Conservation (phyloP, 129 eudicot species). For the Flaveria sonorensis region DNA sequence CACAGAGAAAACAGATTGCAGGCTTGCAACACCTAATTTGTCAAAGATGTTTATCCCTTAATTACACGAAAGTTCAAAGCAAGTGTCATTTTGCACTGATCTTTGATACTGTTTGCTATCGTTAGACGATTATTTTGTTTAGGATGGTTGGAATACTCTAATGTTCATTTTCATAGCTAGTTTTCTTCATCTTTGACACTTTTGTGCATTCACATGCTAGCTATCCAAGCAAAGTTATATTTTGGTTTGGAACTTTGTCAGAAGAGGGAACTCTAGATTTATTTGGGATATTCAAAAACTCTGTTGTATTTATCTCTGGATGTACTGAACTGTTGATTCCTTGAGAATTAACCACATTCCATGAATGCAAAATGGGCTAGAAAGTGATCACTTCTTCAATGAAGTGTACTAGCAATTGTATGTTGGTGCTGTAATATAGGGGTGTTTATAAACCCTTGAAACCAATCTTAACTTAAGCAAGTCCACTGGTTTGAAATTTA, state of each 20-base stretch:
- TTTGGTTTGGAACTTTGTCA: neutral
- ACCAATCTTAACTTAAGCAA: too few species aligned
- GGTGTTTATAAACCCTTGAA: neutral
- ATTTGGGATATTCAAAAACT: neutral
- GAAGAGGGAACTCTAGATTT: neutral
- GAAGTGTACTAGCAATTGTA: neutral
- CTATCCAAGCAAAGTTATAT: neutral
- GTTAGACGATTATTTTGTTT: neutral
- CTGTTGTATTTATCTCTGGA: neutral
- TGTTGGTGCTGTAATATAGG: neutral
- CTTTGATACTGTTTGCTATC: neutral
- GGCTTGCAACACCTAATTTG: neutral
- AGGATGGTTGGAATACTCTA: neutral
- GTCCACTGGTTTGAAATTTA: neutral
- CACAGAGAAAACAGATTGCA: neutral
- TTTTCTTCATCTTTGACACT: neutral
- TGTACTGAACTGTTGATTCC: constrained; percentile 3
- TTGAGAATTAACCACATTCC: neutral
- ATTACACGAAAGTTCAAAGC: neutral
- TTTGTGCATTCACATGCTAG: neutral
- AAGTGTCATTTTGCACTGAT: neutral
- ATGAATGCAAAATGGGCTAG: constrained; percentile 3
- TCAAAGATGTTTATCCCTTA: neutral
- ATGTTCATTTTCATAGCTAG: neutral
- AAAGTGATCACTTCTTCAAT: constrained; percentile 3